Percentiles rank a stretch among this genome's conserved stretches.
Conservation (phyloP, 1,284 basidiomycete species). For the Chiua sp. region DNA sequence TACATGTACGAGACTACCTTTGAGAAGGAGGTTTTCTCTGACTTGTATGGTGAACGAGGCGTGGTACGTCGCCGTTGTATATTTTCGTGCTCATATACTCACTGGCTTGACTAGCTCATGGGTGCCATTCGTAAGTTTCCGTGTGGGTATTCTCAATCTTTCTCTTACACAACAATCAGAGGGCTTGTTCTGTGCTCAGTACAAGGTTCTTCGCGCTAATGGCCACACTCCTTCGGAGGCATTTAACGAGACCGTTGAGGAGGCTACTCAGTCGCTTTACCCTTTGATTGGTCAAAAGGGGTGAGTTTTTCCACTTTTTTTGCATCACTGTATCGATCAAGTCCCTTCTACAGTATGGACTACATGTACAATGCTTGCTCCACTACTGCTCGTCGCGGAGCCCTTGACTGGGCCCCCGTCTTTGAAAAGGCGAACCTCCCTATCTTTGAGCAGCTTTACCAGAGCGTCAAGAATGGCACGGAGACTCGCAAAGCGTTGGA, state of each 20-base stretch:
- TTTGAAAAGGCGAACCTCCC: constrained; percentile 95
- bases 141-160: background rate
- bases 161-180: constrained; percentile 51
- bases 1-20: constrained; percentile 99
- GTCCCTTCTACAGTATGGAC: constrained; percentile 77
- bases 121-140: constrained; percentile 89
- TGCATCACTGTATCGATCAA: background rate
- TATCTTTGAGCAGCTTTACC: constrained; percentile 94
- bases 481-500: constrained; percentile 98
- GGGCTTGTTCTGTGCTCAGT: constrained; percentile 99
- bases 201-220: constrained; percentile 98
- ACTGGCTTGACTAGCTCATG: constrained; percentile 74
- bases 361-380: constrained; percentile 99
- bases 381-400: constrained; percentile 97
- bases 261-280: constrained; percentile 98
- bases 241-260: constrained; percentile 99
- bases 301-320: constrained; percentile 44
- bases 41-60: constrained; percentile 99
- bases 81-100: constrained; percentile 10
- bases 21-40: constrained; percentile 99
- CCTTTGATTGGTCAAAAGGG: constrained; percentile 96
- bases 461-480: constrained; percentile 92
- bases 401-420: constrained; percentile 99
- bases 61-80: constrained; percentile 66
- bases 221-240: constrained; percentile 98